These are phyloP conservation scores for Pyricularia pennisetigena DNA, from an alignment of 2,329 filamentous ascomycete genomes.

Conservation along the genomic window DNA sequence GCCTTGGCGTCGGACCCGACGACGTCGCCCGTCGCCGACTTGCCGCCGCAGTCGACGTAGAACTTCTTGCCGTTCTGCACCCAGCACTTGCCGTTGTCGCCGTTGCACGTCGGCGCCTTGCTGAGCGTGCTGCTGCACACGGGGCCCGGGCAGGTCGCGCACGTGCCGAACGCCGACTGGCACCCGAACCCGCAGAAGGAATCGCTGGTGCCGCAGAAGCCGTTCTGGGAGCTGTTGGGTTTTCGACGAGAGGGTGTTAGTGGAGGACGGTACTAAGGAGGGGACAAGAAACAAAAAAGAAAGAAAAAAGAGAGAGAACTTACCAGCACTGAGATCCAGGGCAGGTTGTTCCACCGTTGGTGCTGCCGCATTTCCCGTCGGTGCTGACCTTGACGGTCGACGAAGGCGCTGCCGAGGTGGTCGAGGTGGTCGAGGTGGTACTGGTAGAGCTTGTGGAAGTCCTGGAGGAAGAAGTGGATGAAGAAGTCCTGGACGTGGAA, in stretches of 20 bases:
- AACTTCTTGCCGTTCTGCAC: background rate
- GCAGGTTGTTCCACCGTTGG: background rate
- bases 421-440: background rate
- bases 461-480: background rate
- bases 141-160: conserved; percentile 3
- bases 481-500: background rate
- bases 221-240: conserved; percentile 5
- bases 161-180: conserved; percentile 7
- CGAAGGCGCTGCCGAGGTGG: background rate
- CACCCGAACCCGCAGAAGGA: conserved; percentile 10
- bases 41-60: background rate
- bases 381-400: conserved; percentile 1
- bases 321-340: background rate
- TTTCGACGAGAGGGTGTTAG: background rate
- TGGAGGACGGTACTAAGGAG: background rate
- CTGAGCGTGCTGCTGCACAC: conserved; percentile 11
- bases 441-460: background rate
- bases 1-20: background rate
- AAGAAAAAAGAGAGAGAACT: background rate
- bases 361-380: background rate
- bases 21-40: background rate
- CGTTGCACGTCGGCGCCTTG: background rate
- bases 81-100: background rate
- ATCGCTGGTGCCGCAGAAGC: conserved; percentile 8
- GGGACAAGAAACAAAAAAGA: too few relatives aligned